These are phyloP conservation scores for Aspergillus wentii DNA, from an alignment of 495 filamentous ascomycete genomes.

Conservation along the genomic window DNA sequence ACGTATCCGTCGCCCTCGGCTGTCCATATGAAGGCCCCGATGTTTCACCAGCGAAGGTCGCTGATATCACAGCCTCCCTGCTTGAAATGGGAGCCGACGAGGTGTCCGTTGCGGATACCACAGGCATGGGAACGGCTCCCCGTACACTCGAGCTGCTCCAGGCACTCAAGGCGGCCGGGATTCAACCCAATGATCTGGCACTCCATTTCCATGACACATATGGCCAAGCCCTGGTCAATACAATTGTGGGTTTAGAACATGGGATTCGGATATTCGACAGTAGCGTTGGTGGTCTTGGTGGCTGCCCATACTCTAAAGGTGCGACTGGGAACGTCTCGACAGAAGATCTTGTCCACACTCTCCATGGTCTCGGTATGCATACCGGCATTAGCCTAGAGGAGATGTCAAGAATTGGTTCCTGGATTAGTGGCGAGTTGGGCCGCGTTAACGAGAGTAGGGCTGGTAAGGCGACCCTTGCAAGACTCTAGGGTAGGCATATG, in stretches of 20 bases:
- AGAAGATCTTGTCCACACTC: constrained; percentile 86
- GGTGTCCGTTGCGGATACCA: constrained; percentile 91
- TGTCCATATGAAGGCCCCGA: constrained; percentile 92
- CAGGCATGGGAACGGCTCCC: constrained; percentile 91
- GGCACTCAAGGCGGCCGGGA: constrained; percentile 68
- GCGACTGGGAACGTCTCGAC: constrained; percentile 95
- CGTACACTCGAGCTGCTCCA: constrained; percentile 65
- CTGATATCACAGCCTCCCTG: constrained; percentile 73
- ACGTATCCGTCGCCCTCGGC: constrained; percentile 90
- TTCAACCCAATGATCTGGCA: constrained; percentile 75
- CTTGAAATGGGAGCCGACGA: constrained; percentile 96
- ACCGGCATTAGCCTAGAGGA: constrained; percentile 85
- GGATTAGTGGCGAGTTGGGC: constrained; percentile 83
- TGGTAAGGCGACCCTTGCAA: constrained; percentile 71
- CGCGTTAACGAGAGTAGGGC: constrained; percentile 70
- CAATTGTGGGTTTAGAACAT: constrained; percentile 77
- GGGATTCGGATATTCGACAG: constrained; percentile 88
- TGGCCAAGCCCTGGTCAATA: constrained; percentile 89
- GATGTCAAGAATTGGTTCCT: constrained; percentile 75
- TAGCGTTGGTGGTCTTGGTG: constrained; percentile 85
- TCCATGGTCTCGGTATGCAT: constrained; percentile 80
- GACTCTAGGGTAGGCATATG: no score
- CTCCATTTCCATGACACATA: constrained; percentile 98
- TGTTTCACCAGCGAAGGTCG: constrained; percentile 71
- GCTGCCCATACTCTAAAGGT: constrained; percentile 89